A percentile compares a stretch with the other conserved stretches of the same genome.
Conservation (phyloP, 1,284 basidiomycete genomes). For the Apiotrichum laibachii region DNA sequence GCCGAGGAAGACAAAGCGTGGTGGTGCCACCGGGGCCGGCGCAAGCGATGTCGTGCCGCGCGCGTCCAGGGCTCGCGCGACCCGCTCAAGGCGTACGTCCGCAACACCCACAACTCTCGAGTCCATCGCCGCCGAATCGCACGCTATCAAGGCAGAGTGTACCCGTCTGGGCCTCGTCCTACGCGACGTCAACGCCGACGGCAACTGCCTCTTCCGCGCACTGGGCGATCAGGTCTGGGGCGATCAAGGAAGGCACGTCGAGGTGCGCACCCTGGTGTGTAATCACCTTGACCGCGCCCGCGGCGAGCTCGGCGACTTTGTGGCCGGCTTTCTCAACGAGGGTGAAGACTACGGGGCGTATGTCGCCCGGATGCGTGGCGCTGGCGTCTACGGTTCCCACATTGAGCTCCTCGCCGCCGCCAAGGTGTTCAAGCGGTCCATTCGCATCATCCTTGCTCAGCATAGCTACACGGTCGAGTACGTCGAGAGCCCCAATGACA, state of each 20-base stretch:
- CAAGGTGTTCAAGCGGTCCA: constrained; percentile 39
- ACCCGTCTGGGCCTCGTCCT: constrained; percentile 32
- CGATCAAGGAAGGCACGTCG: constrained; percentile 36
- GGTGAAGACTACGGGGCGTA: constrained; percentile 41
- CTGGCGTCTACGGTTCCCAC: constrained; percentile 41
- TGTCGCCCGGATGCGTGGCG: constrained; percentile 39
- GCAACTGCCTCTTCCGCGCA: constrained; percentile 46
- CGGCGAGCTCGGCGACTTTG: constrained; percentile 36
- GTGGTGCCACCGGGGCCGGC: background rate
- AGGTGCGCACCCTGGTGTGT: constrained; percentile 41
- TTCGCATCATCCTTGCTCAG: constrained; percentile 41
- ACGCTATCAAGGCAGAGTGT: constrained; percentile 29
- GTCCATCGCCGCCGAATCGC: constrained; percentile 26
- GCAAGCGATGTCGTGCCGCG: background rate
- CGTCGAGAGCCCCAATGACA: background rate
- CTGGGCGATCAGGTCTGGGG: constrained; percentile 45
- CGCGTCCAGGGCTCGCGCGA: constrained; percentile 14
- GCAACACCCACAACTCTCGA: constrained; percentile 27
- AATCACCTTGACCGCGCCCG: constrained; percentile 39
- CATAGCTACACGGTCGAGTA: constrained; percentile 42
- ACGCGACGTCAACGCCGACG: constrained; percentile 46
- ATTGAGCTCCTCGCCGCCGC: constrained; percentile 45
- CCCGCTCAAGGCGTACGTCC: constrained; percentile 16
- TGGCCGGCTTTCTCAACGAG: constrained; percentile 36
- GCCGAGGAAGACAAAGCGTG: constrained; percentile 5